Base-by-base conservation (phyloP, 2,329 filamentous ascomycete genomes). In the Nothophoma quercina region DNA sequence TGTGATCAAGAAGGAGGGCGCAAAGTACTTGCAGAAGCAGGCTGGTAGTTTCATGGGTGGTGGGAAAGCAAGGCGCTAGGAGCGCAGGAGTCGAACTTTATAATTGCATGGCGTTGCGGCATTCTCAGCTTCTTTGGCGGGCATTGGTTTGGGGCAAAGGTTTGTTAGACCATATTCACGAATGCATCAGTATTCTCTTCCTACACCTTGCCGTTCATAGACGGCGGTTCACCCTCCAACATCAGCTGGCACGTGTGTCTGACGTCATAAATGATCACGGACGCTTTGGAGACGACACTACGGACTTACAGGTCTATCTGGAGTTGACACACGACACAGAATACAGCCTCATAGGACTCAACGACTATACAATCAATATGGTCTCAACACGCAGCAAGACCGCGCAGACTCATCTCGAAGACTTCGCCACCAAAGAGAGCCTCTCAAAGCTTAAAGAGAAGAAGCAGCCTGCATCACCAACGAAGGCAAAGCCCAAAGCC, bases 1-100 rank as follows among this genome's bases (percentile, higher is more conserved):
- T 0, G 58, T 68, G 5, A 71, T 72, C 57, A 72, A 72, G 57
- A 59, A 58, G 5, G 67, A 72, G 46, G 69, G 69, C 5, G 60
- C 59, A 12, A 71, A 67, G 51, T 69, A 66, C 33, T 52, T 72
- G 12, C 55, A 62, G 22, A 70, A 68, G 59, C 64, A 72, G 52
- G 59, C 70, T 47, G 59, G 62, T 4, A 53, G 56, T 28, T 55
- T 65, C 4, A 54, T 64, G 22, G 38, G 29, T 2, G 49, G 49
- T 2, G 49, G 49, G 25, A 46, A 41, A 30, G 15, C 22, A 10
- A 43, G 38, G 50, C 50, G 50, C 33, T 53, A 53, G 44, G 38
- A 33, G 39, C 43, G 33, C 26, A 43, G 43, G 23, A 48, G 32
- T 36, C 41, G 29, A 15, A 33, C 32, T 47, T 52, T 42, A 19